Conservation (phyloP, 768 basidiomycete species). For the Termitomyces sp. region DNA sequence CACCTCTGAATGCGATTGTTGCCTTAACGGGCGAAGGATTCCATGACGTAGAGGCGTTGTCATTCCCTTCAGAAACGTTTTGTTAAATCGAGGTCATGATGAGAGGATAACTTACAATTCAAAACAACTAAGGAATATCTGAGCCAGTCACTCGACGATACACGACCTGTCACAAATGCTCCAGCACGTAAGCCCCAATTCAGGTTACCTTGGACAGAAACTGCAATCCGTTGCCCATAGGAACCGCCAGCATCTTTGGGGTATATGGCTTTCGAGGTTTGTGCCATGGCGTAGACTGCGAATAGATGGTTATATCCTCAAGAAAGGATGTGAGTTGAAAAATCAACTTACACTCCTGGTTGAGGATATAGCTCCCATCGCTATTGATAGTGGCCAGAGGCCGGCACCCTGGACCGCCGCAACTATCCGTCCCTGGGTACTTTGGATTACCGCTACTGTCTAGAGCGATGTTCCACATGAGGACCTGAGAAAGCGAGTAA, state of each 20-base stretch:
- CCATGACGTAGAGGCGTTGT: conserved; percentile 44
- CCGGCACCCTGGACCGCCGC: conserved; percentile 57
- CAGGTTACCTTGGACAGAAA: conserved; percentile 51
- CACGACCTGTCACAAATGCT: conserved; percentile 59
- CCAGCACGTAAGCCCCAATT: conserved; percentile 58
- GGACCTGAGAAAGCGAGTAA: conserved; percentile 5
- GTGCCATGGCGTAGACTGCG: conserved; percentile 66
- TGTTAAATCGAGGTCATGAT: background rate
- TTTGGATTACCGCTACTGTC: conserved; percentile 60
- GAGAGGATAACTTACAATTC: conserved; percentile 43
- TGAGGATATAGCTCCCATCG: conserved; percentile 56
- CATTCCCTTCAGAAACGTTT: conserved; percentile 33
- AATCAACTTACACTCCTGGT: conserved; percentile 61
- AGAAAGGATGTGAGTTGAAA: background rate
- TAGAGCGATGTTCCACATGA: conserved; percentile 77
- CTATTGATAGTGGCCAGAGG: conserved; percentile 63
- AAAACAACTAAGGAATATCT: conserved; percentile 71
- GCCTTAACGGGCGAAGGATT: conserved; percentile 48
- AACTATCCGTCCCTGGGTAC: conserved; percentile 60
- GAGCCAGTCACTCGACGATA: conserved; percentile 47
- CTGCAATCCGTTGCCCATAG: conserved; percentile 63
- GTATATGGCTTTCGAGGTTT: conserved; percentile 67
- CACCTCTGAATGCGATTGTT: conserved; percentile 61
- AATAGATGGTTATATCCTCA: background rate
- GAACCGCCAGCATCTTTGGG: conserved; percentile 67